Conservation (phyloP, 768 basidiomycete species). For the Mycena capillaripes region DNA sequence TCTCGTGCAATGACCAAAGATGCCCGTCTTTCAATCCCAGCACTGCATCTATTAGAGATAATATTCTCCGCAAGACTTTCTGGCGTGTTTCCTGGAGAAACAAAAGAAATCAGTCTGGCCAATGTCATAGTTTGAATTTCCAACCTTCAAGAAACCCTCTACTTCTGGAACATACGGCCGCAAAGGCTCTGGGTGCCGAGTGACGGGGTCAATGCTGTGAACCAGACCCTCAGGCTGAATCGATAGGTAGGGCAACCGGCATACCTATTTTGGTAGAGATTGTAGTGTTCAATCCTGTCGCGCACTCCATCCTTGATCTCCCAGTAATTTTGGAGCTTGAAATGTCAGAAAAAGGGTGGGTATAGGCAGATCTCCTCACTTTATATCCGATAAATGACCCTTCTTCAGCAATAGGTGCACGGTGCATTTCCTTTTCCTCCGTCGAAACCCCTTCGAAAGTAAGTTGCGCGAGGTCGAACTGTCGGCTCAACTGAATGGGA, state of each 20-base stretch:
- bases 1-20: conserved; percentile 49
- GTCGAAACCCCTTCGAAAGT: conserved; percentile 47
- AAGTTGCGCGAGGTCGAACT: conserved; percentile 49
- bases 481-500: conserved; percentile 47
- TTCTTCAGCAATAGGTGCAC: conserved; percentile 49
- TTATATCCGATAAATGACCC: conserved; percentile 54
- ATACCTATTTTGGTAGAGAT: conserved; percentile 47
- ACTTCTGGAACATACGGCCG: conserved; percentile 48
- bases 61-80: conserved; percentile 48
- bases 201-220: conserved; percentile 46
- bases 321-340: conserved; percentile 51
- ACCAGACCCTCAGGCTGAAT: background rate
- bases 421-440: conserved; percentile 48
- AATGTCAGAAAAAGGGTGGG: background rate
- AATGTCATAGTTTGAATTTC: background rate
- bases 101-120: background rate
- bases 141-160: conserved; percentile 44
- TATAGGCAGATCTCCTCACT: conserved; percentile 28
- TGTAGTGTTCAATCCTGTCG: conserved; percentile 52
- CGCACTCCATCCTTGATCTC: conserved; percentile 52
- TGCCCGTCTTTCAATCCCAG: conserved; percentile 49
- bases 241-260: background rate
- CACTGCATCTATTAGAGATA: conserved; percentile 47
- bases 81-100: conserved; percentile 41
- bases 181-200: conserved; percentile 46